Evolutionary conservation across 2,329 filamentous ascomycete genomes (phyloP).

Genomic region (Diatrype stigma): DNA sequence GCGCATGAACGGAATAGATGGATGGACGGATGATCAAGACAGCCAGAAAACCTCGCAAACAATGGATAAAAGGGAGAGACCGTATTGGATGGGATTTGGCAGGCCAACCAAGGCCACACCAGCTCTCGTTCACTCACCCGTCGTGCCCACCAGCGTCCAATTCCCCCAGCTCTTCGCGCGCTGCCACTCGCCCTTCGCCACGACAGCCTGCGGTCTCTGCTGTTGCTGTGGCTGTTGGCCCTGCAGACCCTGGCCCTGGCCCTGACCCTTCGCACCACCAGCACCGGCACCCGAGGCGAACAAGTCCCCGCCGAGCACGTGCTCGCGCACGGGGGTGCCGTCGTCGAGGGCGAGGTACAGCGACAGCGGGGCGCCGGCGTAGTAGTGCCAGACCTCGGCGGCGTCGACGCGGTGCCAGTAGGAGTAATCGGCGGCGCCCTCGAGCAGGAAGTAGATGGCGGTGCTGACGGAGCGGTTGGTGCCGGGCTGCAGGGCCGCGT

Average conservation of each 20-base stretch:
- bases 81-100: no score
- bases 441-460: conserved; percentile 46
- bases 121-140: conserved; percentile 19
- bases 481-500: conserved; percentile 21
- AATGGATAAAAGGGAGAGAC: no score
- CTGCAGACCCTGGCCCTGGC: no score
- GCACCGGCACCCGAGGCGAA: conserved; percentile 21
- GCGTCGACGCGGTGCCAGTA: conserved; percentile 49
- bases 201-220: conserved; percentile 39
- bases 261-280: no score
- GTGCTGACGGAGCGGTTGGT: conserved; percentile 42
- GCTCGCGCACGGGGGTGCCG: conserved; percentile 31
- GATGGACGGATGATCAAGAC: background rate
- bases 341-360: conserved; percentile 42
- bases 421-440: conserved; percentile 38
- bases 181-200: conserved; percentile 42
- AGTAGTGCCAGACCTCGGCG: conserved; percentile 51
- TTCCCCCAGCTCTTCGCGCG: conserved; percentile 38
- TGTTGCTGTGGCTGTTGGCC: no score
- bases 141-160: conserved; percentile 45
- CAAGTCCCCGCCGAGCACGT: conserved; percentile 39
- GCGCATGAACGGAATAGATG: background rate
- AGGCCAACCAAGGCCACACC: background rate
- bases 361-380: conserved; percentile 46
- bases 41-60: no score